phyloP scores from a whole-genome alignment of 2,329 filamentous ascomycete genomes.

The Dactylellina sp. region DNA sequence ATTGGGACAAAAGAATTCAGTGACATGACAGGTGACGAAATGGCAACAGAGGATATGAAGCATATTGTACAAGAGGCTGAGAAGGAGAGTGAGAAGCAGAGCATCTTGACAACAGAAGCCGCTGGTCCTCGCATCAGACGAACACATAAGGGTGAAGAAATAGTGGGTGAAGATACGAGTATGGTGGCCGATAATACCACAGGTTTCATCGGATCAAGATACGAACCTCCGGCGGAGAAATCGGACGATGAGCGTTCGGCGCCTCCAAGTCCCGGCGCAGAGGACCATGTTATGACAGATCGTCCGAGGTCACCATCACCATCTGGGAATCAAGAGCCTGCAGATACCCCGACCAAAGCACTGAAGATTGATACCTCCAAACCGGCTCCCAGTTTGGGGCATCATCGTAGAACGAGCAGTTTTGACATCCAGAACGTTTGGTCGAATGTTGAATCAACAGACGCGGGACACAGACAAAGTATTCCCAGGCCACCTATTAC shows the following conservation, averaged over 20 bases:
- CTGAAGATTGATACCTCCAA: conserved; percentile 56
- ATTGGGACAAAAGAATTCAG: conserved; percentile 81
- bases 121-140: conserved; percentile 82
- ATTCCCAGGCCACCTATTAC: conserved; percentile 67
- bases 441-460: conserved; percentile 82
- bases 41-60: conserved; percentile 91
- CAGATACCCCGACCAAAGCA: conserved; percentile 61
- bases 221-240: conserved; percentile 62
- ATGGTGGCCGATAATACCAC: conserved; percentile 67
- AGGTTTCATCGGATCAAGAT: conserved; percentile 63
- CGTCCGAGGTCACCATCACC: conserved; percentile 50
- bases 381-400: conserved; percentile 62
- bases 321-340: conserved; percentile 58
- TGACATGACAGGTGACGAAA: conserved; percentile 88
- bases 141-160: conserved; percentile 94
- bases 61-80: conserved; percentile 80
- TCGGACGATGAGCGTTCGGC: conserved; percentile 63
- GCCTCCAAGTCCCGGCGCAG: conserved; percentile 61
- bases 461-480: conserved; percentile 66
- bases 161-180: conserved; percentile 78
- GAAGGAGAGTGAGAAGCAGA: conserved; percentile 82
- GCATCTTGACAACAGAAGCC: conserved; percentile 81
- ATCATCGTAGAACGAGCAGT: conserved; percentile 66
- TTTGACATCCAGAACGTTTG: conserved; percentile 91
- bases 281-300: conserved; percentile 58